These are phyloP conservation scores for Catharanthus roseus DNA, from an alignment of 257 asterid genomes.

Conservation along the genomic window DNA sequence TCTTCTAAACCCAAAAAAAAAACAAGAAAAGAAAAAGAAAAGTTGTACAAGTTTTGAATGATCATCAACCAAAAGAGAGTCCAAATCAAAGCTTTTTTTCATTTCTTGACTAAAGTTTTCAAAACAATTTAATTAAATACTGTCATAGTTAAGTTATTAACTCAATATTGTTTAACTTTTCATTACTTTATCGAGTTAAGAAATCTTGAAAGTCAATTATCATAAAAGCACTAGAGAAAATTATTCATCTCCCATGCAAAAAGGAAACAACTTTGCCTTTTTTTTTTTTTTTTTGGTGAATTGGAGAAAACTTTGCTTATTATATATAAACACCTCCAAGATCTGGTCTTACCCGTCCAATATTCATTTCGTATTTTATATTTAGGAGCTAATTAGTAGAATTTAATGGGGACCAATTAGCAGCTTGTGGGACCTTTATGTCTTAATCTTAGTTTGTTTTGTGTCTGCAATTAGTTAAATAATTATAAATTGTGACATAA, in stretches of 20 bases:
- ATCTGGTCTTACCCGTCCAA: background rate
- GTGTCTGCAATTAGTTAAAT: slow-evolving; percentile 6
- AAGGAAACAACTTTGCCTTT: background rate
- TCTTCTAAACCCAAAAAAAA: slow-evolving; percentile 19
- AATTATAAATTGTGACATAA: background rate
- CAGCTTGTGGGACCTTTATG: slow-evolving; percentile 27
- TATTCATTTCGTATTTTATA: slow-evolving; percentile 31
- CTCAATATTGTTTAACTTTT: slow-evolving; percentile 1
- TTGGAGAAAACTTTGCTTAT: too few relatives aligned
- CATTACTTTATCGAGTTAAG: slow-evolving; percentile 30
- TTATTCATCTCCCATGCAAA: slow-evolving; percentile 2
- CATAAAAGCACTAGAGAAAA: slow-evolving; percentile 16
- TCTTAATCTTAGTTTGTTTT: slow-evolving; percentile 25
- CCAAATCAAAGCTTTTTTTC: slow-evolving; percentile 22
- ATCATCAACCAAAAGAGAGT: slow-evolving; percentile 16
- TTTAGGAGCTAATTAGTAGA: slow-evolving; percentile 21
- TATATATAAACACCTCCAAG: background rate
- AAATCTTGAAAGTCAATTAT: slow-evolving; percentile 26
- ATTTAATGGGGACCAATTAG: slow-evolving; percentile 17
- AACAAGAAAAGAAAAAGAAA: too few relatives aligned
- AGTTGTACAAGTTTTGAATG: slow-evolving; percentile 11
- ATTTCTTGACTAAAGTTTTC: background rate
- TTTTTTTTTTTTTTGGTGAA: too few relatives aligned
- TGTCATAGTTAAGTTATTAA: background rate
- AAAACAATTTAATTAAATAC: background rate